Evolutionary conservation across 2,329 filamentous ascomycete genomes (phyloP).

Genomic region (Colletotrichum shisoi): DNA sequence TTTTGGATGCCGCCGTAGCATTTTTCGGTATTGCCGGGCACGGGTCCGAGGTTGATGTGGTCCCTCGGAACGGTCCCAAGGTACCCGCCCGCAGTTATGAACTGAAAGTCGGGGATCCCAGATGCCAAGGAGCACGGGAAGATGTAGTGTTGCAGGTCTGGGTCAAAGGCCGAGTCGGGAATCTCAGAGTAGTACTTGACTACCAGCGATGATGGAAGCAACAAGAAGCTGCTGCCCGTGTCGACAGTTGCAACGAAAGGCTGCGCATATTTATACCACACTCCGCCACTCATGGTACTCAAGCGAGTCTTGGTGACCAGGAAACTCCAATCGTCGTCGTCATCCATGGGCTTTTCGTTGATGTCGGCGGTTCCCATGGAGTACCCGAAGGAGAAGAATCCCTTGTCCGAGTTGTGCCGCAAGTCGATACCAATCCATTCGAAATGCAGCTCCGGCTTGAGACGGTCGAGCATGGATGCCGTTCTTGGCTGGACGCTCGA

Average conservation of each 20-base stretch:
- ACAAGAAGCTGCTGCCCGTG: constrained; percentile 73
- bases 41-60: constrained; percentile 63
- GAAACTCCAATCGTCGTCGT: constrained; percentile 58
- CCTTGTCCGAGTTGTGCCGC: constrained; percentile 28
- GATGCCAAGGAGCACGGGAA: constrained; percentile 65
- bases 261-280: constrained; percentile 50
- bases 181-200: constrained; percentile 67
- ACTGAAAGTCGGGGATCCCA: constrained; percentile 64
- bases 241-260: constrained; percentile 66
- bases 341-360: constrained; percentile 25
- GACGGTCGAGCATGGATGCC: constrained; percentile 56
- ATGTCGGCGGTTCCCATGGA: constrained; percentile 42
- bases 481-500: constrained; percentile 55
- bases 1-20: constrained; percentile 83
- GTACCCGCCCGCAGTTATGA: constrained; percentile 60
- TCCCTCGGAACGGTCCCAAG: constrained; percentile 62
- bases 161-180: constrained; percentile 59
- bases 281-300: constrained; percentile 43
- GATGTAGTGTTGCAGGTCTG: constrained; percentile 58
- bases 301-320: constrained; percentile 56
- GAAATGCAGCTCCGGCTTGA: constrained; percentile 52
- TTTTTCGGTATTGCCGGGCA: constrained; percentile 56
- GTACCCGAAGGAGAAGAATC: constrained; percentile 56
- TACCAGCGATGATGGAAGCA: constrained; percentile 65
- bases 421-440: constrained; percentile 62